phyloP scores from a whole-genome alignment of 805 yeast species.

The Candida glaebosa region DNA sequence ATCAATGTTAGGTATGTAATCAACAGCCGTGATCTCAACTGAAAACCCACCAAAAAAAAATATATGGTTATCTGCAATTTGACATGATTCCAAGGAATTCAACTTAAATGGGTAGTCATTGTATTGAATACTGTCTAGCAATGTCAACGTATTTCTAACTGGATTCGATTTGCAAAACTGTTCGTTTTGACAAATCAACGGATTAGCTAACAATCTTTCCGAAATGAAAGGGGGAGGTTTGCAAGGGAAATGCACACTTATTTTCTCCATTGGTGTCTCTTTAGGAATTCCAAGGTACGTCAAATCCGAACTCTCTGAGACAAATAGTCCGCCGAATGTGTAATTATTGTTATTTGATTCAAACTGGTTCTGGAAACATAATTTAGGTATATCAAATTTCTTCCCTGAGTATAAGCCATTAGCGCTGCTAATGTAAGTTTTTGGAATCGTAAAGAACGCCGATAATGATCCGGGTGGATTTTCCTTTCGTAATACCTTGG shows the following conservation, averaged over 20 bases:
- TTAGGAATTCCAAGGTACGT: conserved; percentile 30
- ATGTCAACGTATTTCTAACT: conserved; percentile 27
- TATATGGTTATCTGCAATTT: conserved; percentile 53
- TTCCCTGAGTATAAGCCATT: conserved; percentile 6
- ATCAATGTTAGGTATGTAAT: conserved; percentile 19
- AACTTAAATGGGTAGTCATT: conserved; percentile 46
- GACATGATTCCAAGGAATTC: conserved; percentile 45
- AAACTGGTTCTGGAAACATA: conserved; percentile 31
- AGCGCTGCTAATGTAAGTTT: conserved; percentile 20
- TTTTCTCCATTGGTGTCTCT: conserved; percentile 22
- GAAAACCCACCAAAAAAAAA: conserved; percentile 72
- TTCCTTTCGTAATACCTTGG: neutral
- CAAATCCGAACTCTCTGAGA: conserved; percentile 15
- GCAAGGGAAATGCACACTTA: conserved; percentile 36
- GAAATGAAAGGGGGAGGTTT: conserved; percentile 39
- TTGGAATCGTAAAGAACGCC: conserved; percentile 25
- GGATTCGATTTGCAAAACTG: conserved; percentile 27
- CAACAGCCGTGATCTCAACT: conserved; percentile 20
- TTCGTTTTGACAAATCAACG: conserved; percentile 38
- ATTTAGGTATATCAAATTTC: conserved; percentile 18
- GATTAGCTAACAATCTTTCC: conserved; percentile 35
- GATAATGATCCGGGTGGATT: conserved; percentile 18
- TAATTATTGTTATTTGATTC: conserved; percentile 28
- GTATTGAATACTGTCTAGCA: conserved; percentile 19
- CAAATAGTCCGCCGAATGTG: conserved; percentile 36